Base-by-base conservation (phyloP, 257 asterid genomes). In the Ocimum tenuiflorum region DNA sequence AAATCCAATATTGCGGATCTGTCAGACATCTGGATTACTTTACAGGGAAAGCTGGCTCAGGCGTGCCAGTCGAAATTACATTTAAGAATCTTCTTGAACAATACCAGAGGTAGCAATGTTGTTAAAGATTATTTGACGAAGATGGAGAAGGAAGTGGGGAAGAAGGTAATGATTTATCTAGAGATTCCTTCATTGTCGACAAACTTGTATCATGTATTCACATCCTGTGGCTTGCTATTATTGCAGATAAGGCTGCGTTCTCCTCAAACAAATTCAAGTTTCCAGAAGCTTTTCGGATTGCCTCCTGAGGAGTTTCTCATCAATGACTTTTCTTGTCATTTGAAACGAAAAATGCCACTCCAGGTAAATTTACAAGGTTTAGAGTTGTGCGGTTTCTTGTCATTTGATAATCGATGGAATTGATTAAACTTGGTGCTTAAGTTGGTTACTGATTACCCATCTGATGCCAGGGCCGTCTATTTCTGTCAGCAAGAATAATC, bases 231-330 rank as follows among this genome's bases (percentile, higher is more conserved):
- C n/a, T n/a, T n/a, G n/a, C n/a, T n/a, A n/a, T n/a, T n/a, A n/a
- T n/a, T 73, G 61, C 68, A 94, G 99, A 80, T 94, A 86, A 81
- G 72, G 72, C 33, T 88, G 72, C 95, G 97, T 53, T 94, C 99
- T 71, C 97, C 97, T 70, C 99, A 94, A 78, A 85, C 99, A 48
- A 94, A 94, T 77, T 86, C 95, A 48, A 91, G 95, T 41, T 94
- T 94, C 74, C 99, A 94, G 79, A 94, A 90, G 85, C 91, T 90
- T 31, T 94, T 90, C 65, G 83, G 71, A 52, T 88, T 94, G 52
- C 99, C 99, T 11, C 92, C 97, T 1, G 97, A 86, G 80, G 99
- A 94, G 80, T 90, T 94, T 77, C 99, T 94, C 56, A 86, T 94
- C 82, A 94, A 94, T 63, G 97, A 94, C 82, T 94, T 90, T 65